phyloP scores from a whole-genome alignment of 768 basidiomycete genomes.

The Boletus insuetus region DNA sequence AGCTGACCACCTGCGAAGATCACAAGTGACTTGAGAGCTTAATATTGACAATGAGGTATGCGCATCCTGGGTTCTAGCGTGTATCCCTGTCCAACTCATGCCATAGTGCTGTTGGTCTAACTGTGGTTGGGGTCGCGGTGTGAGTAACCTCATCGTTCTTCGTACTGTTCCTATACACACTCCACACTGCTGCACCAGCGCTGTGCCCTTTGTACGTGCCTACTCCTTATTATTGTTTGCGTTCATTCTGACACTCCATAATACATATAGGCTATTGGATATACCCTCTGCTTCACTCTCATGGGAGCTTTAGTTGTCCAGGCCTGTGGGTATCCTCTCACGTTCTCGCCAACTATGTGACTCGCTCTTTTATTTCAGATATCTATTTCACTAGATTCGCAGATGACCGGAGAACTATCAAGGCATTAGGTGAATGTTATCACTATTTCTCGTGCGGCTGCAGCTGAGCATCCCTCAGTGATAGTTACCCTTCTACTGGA shows the following conservation, averaged over 20 bases:
- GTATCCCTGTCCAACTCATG: too few relatives aligned
- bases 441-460: background rate
- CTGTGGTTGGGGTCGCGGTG: background rate
- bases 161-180: too few relatives aligned
- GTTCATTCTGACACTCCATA: too few relatives aligned
- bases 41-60: background rate
- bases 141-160: background rate
- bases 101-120: too few relatives aligned
- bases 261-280: too few relatives aligned
- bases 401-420: background rate
- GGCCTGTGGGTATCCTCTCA: constrained; percentile 4
- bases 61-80: background rate
- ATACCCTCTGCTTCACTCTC: background rate
- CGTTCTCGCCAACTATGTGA: too few relatives aligned
- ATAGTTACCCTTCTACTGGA: constrained; percentile 16
- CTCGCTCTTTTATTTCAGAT: constrained; percentile 1
- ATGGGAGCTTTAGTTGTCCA: background rate
- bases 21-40: too few relatives aligned
- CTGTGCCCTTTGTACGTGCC: constrained; percentile 12
- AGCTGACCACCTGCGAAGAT: too few relatives aligned
- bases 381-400: constrained; percentile 19
- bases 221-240: background rate
- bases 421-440: constrained; percentile 11
- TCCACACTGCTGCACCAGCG: too few relatives aligned
- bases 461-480: constrained; percentile 3